Evolutionary conservation across 805 yeast species (phyloP), one percentile per base, ranked within the genome.

Genomic region (Yarrowia divulgata): DNA sequence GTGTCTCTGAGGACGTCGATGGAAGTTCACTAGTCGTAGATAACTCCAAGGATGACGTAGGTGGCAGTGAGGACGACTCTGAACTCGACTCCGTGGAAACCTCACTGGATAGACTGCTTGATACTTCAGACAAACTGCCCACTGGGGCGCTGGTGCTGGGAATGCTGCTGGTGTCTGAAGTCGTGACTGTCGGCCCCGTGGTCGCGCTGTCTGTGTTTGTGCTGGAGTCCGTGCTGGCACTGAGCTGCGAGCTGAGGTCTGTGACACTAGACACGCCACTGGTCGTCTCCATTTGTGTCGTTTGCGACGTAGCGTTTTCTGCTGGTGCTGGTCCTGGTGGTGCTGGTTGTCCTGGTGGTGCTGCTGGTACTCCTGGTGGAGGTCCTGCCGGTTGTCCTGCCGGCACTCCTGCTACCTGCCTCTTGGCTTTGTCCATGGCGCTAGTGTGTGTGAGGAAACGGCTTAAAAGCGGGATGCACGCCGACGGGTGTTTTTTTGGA

Each of bases 381-480:
- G n/a, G 29, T 23, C 29, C 29, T 23, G 29, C 29, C 4, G 29
- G 29, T 23, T 23, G 29, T 23, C 4, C 64, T 19, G 63, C 45
- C 6, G 64, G 29, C 2, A n/a, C 46, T 14, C 52, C 64, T 14
- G 67, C 60, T 32, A n/a, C 48, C 63, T 57, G 63, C 63, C 63
- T 40, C 63, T 57, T 57, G 63, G 63, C 63, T 57, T 57, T 57
- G 35, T 57, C 63, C 63, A 57, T 57, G 63, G 46, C 63, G 48
- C 63, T 57, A 57, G 48, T 29, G 63, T 16, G 35, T 18, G 58
- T n/a, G 35, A 23, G 13, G 23, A 16, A n/a, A 29, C 9, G 52
- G 58, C 18, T 35, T 52, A 52, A 52, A 39, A 23, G 60, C 9
- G n/a, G 54, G 29, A 23, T 23, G 29, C 29, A 32, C 40, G 58